Evolutionary conservation across 164 flowering plant species (phyloP), one percentile per base, ranked within the genome.

Genomic region (Protea cynaroides): DNA sequence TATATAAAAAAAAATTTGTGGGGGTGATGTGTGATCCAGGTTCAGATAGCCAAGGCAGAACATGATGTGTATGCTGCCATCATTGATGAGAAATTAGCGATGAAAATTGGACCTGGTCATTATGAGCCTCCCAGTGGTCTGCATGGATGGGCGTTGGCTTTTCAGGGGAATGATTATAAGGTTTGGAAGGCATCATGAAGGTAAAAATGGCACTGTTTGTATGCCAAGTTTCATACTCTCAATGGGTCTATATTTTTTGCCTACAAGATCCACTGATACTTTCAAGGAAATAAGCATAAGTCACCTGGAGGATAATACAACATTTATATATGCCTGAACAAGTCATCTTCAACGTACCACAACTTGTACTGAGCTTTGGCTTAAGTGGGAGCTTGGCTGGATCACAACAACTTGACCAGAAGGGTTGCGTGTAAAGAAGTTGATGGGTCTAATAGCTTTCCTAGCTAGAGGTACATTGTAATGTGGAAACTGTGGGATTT

Each of bases 61-160:
- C 79, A 83, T 67, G 96, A 91, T 75, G 96, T 94, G 10, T 94
- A 94, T 69, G 98, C 89, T 17, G 98, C 98, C 29, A 78, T 83
- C 21, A 69, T 94, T 43, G 92, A 89, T 74, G 86, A 89, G 19
- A 94, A 85, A 64, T 80, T 94, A 59, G 86, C 86, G 2, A 66
- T 94, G 89, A 91, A 94, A 75, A 91, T 94, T 49, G 99, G 99
- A 65, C 96, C 99, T 7, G 99, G 99, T 38, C 61, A 84, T 25
- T 91, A 78, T 61, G 96, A 94, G 61, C 99, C 98, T 44, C 80
- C 82, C 13, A 80, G 68, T 55, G 90, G 80, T 43, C 23, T 74
- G 21, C 72, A 74, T 44, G 78, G 54, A 53, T 94, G 99, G 99
- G 66, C 79, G 37, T 49, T 69, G 15, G 81, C 82, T 4, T 8